Evolutionary conservation across 495 filamentous ascomycete genomes (phyloP), one percentile per base, ranked within the genome.

Genomic region (Copromyces sp.): DNA sequence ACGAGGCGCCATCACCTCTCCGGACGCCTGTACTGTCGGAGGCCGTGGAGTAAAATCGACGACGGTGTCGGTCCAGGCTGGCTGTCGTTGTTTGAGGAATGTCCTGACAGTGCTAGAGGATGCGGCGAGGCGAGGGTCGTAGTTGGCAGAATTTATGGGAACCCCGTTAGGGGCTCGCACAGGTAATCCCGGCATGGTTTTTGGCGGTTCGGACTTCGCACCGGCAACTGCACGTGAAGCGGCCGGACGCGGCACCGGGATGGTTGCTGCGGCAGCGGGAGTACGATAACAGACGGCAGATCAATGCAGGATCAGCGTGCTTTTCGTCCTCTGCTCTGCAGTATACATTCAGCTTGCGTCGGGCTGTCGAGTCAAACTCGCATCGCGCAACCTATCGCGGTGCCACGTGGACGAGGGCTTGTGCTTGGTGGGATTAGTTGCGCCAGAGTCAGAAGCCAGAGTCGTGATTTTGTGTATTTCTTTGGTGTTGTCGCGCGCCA

Each of bases 21-120:
- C 53, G 2, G 53, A 29, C 32, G 24, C 53, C 37, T 65, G 53
- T 32, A 29, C 53, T 35, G 53, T 17, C 6, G 53, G 14, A 4
- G 53, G 29, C 29, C 53, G 24, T 37, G 53, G 53, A 9, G 0
- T 65, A 3, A 32, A 65, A 37, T 65, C 6, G 53, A 65, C 29
- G 53, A 17, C 29, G 29, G 53, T 65, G 29, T 29, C 29, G 53
- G 61, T 69, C 70, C 69, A 73, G 61, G 73, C 53, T 72, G 69
- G 75, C 71, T 71, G 45, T 69, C 69, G 42, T 37, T 44, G 71
- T 7, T 39, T 70, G 39, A 69, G 39, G 65, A n/a, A 65, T 68
- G 73, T 20, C 69, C 45, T 59, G 74, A 76, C 35, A 1, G 35
- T 37, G 5, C 35, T 44, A 61, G 71, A 72, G 41, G 45, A 39